A percentile compares a stretch with the other conserved stretches of the same genome.
These are phyloP conservation scores for Populus euphratica DNA, from an alignment of 345 rosid genomes.

Conservation along the genomic window DNA sequence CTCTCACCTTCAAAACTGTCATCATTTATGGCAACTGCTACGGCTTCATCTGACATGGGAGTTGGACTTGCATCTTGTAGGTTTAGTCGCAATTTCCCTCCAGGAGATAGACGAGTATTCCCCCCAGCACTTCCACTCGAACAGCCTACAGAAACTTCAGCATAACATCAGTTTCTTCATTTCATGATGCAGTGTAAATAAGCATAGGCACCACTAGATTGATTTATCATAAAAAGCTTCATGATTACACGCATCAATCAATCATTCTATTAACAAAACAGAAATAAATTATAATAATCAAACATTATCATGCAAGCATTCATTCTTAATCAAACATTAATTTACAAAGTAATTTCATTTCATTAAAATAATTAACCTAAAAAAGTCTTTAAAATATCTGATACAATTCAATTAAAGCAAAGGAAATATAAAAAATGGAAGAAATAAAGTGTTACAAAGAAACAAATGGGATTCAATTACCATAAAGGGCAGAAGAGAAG, in stretches of 20 bases:
- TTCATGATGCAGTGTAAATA: neutral
- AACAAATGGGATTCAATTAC: neutral
- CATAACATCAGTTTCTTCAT: neutral
- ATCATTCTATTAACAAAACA: neutral
- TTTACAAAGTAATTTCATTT: neutral
- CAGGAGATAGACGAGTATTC: neutral
- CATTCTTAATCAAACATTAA: neutral
- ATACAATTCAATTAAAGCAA: neutral
- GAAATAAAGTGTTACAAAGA: neutral
- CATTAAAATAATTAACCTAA: neutral
- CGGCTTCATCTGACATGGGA: slow-evolving; percentile 9
- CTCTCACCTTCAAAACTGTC: slow-evolving; percentile 2
- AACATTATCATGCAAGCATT: no score
- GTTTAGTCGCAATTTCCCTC: neutral
- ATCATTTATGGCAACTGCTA: slow-evolving; percentile 3
- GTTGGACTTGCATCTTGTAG: slow-evolving; percentile 4
- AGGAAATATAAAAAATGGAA: neutral
- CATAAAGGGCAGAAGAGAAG: neutral
- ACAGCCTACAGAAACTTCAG: slow-evolving; percentile 15
- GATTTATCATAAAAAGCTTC: neutral
- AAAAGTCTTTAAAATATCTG: neutral
- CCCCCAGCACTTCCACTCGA: neutral
- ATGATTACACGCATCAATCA: neutral
- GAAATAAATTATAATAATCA: no score
- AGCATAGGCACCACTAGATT: neutral